Base-by-base conservation (phyloP, 163 green algal species). In the Chlamydomonas reinhardtii region DNA sequence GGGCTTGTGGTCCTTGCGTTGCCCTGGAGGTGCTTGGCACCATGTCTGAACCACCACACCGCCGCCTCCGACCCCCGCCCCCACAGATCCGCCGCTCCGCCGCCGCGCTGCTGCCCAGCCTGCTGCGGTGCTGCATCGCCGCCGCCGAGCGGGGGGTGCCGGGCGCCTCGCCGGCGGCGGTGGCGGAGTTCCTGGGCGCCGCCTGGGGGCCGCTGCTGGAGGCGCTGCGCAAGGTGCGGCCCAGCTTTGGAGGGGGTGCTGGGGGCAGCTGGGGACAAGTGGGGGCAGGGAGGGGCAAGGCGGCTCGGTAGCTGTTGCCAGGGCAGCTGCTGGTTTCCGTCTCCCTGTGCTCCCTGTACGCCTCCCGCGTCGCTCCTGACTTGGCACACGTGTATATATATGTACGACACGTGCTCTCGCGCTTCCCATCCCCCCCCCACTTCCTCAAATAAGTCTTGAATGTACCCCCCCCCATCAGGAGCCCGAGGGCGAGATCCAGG, bases 101-200 rank as follows among this genome's bases (percentile, higher is more conserved):
- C 19, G 84, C 93, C 27, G 86, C 94, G 66, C 88, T 90, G 9
- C 76, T 99, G 68, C 96, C 97, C 24, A 94, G 98, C 85, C 94
- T 99, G 87, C 91, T 99, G 74, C 91, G 94, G 52, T 93, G 88
- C 25, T 95, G 91, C 37, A 93, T 96, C 82, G 73, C 94, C 19
- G 96, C 95, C 24, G 84, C 95, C 19, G 91, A 97, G 75, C 97
- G 97, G 90, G 92, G 92, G n/a, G 43, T 77, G n/a, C 77, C 88
- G 1, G 91, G 89, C 11, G 87, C 84, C 43, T 62, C 80, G 43
- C 73, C 89, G 3, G 93, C 91, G 17, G 82, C 89, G 31, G 74
- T 89, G 70, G 83, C 85, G 61, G 87, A 92, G 32, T 94, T 93
- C 31, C 80, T 92, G 32, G 93, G 91, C 29, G 90, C 93, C 11